These are phyloP conservation scores for Endogone sp. DNA, from an alignment of 192 early-diverging fungal species.

Conservation along the genomic window DNA sequence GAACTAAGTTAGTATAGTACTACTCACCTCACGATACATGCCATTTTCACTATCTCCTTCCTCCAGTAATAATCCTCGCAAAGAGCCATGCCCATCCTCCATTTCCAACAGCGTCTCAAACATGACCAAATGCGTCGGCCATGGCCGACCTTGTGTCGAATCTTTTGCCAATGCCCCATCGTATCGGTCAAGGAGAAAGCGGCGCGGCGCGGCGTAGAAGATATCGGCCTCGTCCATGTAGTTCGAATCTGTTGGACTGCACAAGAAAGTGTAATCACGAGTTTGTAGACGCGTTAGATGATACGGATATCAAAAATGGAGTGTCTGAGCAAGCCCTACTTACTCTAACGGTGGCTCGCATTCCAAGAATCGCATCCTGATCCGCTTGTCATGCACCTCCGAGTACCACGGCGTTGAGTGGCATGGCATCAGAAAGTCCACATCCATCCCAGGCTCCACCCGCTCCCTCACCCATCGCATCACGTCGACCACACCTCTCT, in stretches of 20 bases:
- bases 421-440: conserved; percentile 92
- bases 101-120: conserved; percentile 59
- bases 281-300: no score
- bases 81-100: not conserved
- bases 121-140: conserved; percentile 74
- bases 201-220: conserved; percentile 68
- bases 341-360: conserved; percentile 82
- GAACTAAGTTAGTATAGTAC: not conserved
- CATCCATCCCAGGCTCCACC: conserved; percentile 21
- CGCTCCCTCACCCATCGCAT: conserved; percentile 66
- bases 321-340: not conserved
- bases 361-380: conserved; percentile 80
- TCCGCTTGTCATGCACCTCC: conserved; percentile 59
- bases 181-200: conserved; percentile 40
- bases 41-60: not conserved
- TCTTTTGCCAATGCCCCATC: not conserved
- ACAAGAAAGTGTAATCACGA: not conserved
- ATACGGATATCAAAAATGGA: not conserved
- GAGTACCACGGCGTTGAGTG: conserved; percentile 96
- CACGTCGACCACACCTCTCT: conserved; percentile 90
- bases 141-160: conserved; percentile 20
- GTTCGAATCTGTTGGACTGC: not conserved
- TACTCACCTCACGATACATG: not conserved
- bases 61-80: not conserved
- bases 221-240: conserved; percentile 74